Conservation (phyloP, 169 alveolate genomes). For the Plasmodium gonderi region DNA sequence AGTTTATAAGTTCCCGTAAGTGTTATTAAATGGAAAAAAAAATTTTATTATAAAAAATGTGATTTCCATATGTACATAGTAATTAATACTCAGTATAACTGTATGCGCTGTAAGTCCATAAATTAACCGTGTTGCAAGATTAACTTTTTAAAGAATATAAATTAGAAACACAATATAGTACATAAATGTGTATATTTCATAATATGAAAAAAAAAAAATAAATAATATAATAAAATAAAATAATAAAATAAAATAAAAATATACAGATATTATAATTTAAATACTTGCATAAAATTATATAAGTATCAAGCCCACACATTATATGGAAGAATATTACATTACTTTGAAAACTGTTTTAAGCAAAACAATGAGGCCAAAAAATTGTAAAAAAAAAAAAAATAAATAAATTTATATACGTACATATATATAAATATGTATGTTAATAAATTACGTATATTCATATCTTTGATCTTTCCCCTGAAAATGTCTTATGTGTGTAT, state of each 20-base stretch:
- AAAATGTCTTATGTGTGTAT: not conserved
- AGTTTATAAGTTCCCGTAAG: not conserved
- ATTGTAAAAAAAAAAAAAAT: not conserved
- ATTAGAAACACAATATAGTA: not conserved
- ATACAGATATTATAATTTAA: not conserved
- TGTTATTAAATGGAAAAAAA: not conserved
- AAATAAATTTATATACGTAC: not conserved
- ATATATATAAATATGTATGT: not conserved
- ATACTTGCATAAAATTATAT: not conserved
- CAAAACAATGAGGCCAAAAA: not conserved
- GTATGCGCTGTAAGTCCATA: not conserved
- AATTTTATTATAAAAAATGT: not conserved
- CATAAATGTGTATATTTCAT: not conserved
- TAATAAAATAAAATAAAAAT: not conserved
- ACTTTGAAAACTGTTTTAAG: not conserved
- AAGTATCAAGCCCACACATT: not conserved
- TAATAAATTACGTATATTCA: not conserved
- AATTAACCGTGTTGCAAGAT: not conserved
- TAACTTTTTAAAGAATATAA: not conserved
- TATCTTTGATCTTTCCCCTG: not conserved
- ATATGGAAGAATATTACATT: not conserved
- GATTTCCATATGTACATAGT: not conserved
- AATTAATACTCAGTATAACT: not conserved
- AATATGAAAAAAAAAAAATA: not conserved
- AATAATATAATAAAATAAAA: too few species aligned